phyloP scores from a whole-genome alignment of 2,329 filamentous ascomycete genomes.

The Tolypocladium tundrense region DNA sequence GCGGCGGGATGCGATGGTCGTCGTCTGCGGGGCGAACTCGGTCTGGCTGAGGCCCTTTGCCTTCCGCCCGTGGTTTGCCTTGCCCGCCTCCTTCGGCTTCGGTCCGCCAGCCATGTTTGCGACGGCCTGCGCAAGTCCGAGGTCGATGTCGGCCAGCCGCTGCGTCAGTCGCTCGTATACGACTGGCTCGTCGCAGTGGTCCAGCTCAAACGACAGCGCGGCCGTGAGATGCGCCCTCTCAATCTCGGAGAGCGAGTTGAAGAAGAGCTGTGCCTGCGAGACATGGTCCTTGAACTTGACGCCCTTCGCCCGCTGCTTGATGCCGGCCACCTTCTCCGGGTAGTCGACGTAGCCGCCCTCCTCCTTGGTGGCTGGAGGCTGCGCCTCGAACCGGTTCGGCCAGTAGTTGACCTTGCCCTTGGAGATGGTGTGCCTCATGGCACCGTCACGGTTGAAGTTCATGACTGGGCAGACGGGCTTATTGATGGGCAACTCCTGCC shows the following conservation, averaged over 20 bases:
- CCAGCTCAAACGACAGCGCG: conserved; percentile 65
- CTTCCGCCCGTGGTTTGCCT: conserved; percentile 54
- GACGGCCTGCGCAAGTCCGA: conserved; percentile 57
- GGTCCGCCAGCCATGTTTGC: conserved; percentile 60
- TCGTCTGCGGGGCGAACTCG: conserved; percentile 51
- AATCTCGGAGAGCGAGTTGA: conserved; percentile 59
- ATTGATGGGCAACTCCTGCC: conserved; percentile 70
- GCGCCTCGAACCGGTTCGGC: conserved; percentile 34
- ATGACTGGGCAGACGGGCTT: conserved; percentile 63
- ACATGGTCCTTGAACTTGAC: conserved; percentile 71
- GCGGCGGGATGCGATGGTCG: conserved; percentile 60
- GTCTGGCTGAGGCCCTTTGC: conserved; percentile 59
- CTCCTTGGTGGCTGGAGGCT: conserved; percentile 51
- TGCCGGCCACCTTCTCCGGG: conserved; percentile 50
- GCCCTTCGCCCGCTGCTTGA: conserved; percentile 59
- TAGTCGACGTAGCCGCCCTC: conserved; percentile 64
- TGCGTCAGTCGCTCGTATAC: conserved; percentile 63
- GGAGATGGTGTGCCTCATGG: neutral
- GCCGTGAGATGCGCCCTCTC: conserved; percentile 65
- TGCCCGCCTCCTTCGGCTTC: conserved; percentile 39
- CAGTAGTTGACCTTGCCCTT: neutral
- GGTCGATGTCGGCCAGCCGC: conserved; percentile 62
- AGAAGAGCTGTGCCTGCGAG: conserved; percentile 73
- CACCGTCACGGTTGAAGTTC: conserved; percentile 60
- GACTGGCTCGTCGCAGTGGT: conserved; percentile 70